Evolutionary conservation across 106 monocot species (phyloP), one percentile per base, ranked within the genome.

Genomic region (Vanilla planifolia): DNA sequence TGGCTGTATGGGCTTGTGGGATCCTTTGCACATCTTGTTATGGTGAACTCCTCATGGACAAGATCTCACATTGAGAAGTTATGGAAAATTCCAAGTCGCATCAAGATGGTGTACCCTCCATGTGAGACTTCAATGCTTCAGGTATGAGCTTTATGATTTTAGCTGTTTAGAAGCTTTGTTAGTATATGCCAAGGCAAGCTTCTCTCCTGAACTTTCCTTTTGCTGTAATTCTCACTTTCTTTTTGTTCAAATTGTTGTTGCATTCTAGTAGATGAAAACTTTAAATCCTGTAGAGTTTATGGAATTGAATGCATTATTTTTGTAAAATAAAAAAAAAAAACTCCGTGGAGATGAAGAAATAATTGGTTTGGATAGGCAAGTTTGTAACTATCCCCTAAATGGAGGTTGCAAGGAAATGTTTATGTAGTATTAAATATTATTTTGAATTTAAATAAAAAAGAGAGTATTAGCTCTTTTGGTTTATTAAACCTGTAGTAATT

Each of bases 11-110:
- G 96, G 29, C 43, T 75, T 15, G 86, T 82, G 29, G 96, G 96
- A 33, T 96, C 96, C 36, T 90, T 68, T 81, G 71, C 87, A 59
- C 80, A 96, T 70, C 73, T 91, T 61, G 86, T 71, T 14, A 87
- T 96, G 80, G 96, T 96, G 33, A 96, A 96, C 64, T 96, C 96
- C 10, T 96, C 96, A 4, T 96, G 96, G 96, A 91, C 96, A 55
- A 74, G 59, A 68, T 73, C 96, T 35, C 96, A 91, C 56, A 96
- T 96, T 66, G 80, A 81, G 51, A 74, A 70, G 9, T 51, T 96
- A 45, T 96, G 96, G 96, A 84, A 72, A 72, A 91, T 96, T 68
- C 79, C 86, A 61, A 55, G 72, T 46, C 80, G 79, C 48, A 91
- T 67, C 65, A 76, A 52, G 67, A 67, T 75, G 65, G 90, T 96